Conservation (phyloP, 768 basidiomycete species). For the Tulasnella calospora region DNA sequence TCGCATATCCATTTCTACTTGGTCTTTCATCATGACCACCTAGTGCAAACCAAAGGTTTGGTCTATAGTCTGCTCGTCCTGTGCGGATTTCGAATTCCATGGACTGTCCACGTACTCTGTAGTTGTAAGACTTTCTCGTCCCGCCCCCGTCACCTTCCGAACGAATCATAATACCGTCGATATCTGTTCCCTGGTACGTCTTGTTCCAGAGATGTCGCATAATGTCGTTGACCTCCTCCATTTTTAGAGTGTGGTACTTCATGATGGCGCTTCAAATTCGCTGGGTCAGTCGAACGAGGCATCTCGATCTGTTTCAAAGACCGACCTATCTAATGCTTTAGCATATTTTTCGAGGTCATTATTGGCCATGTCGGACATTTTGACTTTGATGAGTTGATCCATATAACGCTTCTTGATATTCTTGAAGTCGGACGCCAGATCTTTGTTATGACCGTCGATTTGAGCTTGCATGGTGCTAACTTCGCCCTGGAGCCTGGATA, state of each 20-base stretch:
- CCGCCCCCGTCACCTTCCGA: constrained; percentile 89
- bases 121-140: constrained; percentile 91
- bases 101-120: constrained; percentile 53
- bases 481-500: constrained; percentile 77
- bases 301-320: neutral
- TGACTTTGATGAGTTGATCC: constrained; percentile 89
- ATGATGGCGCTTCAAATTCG: constrained; percentile 74
- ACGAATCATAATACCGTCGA: constrained; percentile 92
- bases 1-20: constrained; percentile 99
- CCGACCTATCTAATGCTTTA: constrained; percentile 93
- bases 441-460: constrained; percentile 57
- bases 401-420: constrained; percentile 80
- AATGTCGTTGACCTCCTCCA: constrained; percentile 99
- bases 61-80: constrained; percentile 10
- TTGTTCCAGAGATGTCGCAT: constrained; percentile 98
- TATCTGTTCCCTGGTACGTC: constrained; percentile 98
- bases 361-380: constrained; percentile 99
- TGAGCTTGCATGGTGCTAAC: constrained; percentile 67
- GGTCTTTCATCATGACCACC: constrained; percentile 99
- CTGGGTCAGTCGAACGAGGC: neutral
- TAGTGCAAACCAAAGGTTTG: constrained; percentile 35
- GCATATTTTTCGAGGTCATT: constrained; percentile 95
- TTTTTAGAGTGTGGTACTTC: constrained; percentile 95
- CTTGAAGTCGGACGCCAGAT: constrained; percentile 74
- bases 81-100: neutral